Evolutionary conservation across 1,284 basidiomycete species (phyloP).

Genomic region (Apiotrichum laibachii): DNA sequence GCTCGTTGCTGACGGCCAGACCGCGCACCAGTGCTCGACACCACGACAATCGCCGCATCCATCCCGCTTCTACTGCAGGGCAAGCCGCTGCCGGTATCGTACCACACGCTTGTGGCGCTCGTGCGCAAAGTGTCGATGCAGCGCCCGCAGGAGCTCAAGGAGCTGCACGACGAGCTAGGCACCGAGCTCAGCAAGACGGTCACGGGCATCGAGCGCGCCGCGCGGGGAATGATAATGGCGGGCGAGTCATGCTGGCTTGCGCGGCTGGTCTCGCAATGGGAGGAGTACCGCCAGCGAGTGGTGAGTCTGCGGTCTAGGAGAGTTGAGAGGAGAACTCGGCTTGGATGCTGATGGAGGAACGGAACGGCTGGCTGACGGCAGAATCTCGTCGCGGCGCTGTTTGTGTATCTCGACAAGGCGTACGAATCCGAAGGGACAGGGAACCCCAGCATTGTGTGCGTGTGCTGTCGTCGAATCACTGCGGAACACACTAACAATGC

Average conservation of each 20-base stretch:
- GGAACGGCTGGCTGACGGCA: slow-evolving; percentile 9
- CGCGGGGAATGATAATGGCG: slow-evolving; percentile 30
- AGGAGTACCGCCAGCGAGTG: slow-evolving; percentile 26
- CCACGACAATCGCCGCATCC: neutral
- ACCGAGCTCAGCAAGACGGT: slow-evolving; percentile 27
- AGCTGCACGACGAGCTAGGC: slow-evolving; percentile 27
- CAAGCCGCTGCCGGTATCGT: slow-evolving; percentile 26
- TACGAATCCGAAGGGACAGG: slow-evolving; percentile 33
- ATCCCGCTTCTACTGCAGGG: slow-evolving; percentile 30
- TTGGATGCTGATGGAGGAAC: no score
- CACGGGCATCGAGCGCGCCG: slow-evolving; percentile 25
- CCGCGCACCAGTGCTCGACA: neutral
- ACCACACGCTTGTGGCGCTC: slow-evolving; percentile 30
- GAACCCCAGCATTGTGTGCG: slow-evolving; percentile 37
- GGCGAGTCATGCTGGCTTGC: slow-evolving; percentile 33
- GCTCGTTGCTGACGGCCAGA: neutral
- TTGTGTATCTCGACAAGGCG: slow-evolving; percentile 50
- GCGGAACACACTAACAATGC: slow-evolving; percentile 3
- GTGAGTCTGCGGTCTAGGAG: slow-evolving; percentile 21
- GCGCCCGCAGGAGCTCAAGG: slow-evolving; percentile 20
- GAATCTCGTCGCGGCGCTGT: slow-evolving; percentile 38
- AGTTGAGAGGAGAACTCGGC: no score
- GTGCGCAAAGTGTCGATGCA: slow-evolving; percentile 29
- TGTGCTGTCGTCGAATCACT: no score
- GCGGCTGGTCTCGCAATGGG: slow-evolving; percentile 30